phyloP scores from a whole-genome alignment of 2,329 filamentous ascomycete genomes.

The Talaromyces marneffei region DNA sequence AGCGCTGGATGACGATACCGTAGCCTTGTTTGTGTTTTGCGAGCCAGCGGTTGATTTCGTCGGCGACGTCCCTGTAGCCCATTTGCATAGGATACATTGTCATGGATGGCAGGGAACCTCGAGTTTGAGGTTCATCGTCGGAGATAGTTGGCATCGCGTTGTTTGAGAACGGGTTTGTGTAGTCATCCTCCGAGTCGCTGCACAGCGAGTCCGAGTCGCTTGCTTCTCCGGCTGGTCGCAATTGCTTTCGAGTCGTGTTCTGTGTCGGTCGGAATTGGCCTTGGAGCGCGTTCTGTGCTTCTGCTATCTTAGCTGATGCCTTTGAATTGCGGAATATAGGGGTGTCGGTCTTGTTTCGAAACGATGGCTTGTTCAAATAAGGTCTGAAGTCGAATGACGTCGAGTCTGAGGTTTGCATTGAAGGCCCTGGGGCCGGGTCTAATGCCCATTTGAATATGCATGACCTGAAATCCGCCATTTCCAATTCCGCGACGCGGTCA shows the following conservation, averaged over 20 bases:
- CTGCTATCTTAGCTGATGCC: background rate
- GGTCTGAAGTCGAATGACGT: background rate
- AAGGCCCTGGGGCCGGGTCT: background rate
- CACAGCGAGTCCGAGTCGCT: background rate
- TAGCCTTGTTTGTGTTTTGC: background rate
- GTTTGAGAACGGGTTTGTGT: background rate
- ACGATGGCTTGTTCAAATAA: background rate
- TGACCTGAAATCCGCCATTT: background rate
- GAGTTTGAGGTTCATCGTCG: background rate
- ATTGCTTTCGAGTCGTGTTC: background rate
- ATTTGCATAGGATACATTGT: background rate
- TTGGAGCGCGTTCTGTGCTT: background rate
- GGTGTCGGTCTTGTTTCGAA: background rate
- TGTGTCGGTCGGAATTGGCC: background rate
- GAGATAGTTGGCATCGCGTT: background rate
- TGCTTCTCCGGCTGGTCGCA: background rate
- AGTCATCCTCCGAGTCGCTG: background rate
- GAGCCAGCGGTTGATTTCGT: background rate
- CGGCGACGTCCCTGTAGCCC: background rate
- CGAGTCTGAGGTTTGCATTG: background rate
- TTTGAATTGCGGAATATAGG: background rate
- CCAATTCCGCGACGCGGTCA: background rate
- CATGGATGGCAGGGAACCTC: background rate
- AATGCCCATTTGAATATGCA: background rate
- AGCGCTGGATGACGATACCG: background rate